Evolutionary conservation across 2,329 filamentous ascomycete species (phyloP).

Genomic region (Passalora sequoiae): DNA sequence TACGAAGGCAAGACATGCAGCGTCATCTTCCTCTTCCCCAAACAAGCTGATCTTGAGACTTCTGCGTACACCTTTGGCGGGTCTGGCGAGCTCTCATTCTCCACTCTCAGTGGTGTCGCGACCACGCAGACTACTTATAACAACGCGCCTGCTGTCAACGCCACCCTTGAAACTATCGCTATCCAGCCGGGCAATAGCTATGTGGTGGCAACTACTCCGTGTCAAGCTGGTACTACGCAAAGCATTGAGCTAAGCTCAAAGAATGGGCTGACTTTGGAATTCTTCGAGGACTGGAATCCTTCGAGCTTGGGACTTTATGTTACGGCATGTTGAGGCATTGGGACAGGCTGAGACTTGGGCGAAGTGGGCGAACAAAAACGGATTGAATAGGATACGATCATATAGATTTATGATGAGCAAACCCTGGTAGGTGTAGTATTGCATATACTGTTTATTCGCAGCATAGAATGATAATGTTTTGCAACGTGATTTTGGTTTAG

Average conservation of each 20-base stretch:
- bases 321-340: conserved; percentile 6
- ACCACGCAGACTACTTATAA: conserved; percentile 40
- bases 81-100: conserved; percentile 20
- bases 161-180: conserved; percentile 12
- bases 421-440: not conserved
- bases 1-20: conserved; percentile 57
- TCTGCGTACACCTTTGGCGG: conserved; percentile 50
- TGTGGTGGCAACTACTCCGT: conserved; percentile 24
- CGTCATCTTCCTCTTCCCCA: conserved; percentile 62
- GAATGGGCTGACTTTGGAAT: conserved; percentile 22
- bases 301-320: conserved; percentile 11
- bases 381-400: not conserved
- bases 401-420: not conserved
- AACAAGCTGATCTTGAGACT: conserved; percentile 54
- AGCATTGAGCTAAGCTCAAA: conserved; percentile 21
- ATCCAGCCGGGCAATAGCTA: conserved; percentile 28
- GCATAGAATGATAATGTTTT: conserved; percentile 4
- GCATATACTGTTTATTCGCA: not conserved
- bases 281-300: conserved; percentile 22
- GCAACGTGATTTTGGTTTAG: too few species aligned
- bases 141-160: conserved; percentile 14
- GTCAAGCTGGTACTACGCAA: conserved; percentile 25
- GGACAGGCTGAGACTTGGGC: not conserved
- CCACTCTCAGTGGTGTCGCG: conserved; percentile 44
- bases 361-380: not conserved